Evolutionary conservation across 306 rosid genomes (phyloP).

Genomic region (Quercus robur): DNA sequence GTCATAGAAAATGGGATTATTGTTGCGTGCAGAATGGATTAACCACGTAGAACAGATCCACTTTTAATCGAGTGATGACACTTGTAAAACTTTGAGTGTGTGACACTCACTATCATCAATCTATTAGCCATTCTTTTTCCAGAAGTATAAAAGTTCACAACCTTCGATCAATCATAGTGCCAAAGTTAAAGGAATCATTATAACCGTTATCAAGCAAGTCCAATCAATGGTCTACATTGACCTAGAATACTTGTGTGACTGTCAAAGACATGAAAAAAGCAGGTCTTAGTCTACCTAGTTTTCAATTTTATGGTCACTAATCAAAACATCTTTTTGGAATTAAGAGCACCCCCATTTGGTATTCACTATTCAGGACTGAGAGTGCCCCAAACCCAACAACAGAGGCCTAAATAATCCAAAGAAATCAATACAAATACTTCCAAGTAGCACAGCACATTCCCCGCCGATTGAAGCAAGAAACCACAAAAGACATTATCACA

Average conservation of each 20-base stretch:
- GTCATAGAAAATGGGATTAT: too few species aligned
- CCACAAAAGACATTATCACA: not conserved
- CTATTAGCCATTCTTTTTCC: not conserved
- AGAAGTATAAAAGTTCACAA: not conserved
- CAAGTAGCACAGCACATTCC: not conserved
- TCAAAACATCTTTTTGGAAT: not conserved
- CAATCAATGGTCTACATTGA: not conserved
- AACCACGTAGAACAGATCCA: not conserved
- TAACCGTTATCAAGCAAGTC: not conserved
- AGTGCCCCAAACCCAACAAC: too few species aligned
- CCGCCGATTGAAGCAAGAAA: slow-evolving; percentile 1
- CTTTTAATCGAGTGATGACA: not conserved
- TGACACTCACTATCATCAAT: not conserved
- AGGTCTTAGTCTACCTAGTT: not conserved
- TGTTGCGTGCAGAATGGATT: too few species aligned
- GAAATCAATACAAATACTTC: too few species aligned
- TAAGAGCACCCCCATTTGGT: not conserved
- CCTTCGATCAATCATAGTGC: not conserved
- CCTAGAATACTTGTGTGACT: not conserved
- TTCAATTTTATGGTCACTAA: not conserved
- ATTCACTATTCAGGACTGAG: too few species aligned
- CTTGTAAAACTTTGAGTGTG: not conserved
- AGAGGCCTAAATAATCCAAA: too few species aligned
- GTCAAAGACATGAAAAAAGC: not conserved
- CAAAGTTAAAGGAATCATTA: not conserved